These are phyloP conservation scores for Ceratocystis papillata DNA, from an alignment of 2,329 filamentous ascomycete species.

Conservation along the genomic window DNA sequence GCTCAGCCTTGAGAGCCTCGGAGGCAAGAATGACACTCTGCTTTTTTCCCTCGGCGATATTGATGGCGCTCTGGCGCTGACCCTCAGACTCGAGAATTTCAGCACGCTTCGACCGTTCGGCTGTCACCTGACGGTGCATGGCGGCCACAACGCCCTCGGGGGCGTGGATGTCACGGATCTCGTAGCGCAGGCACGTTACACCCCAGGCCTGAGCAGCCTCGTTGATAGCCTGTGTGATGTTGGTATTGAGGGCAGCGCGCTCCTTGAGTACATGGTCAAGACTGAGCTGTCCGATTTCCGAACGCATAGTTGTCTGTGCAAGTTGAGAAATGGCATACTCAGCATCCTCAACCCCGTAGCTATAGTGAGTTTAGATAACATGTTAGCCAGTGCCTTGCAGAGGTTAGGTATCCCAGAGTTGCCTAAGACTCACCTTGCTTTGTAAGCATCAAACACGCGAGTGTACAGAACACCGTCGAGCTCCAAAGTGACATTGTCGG, in stretches of 20 bases:
- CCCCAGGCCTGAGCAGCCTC: constrained; percentile 96
- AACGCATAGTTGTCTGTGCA: constrained; percentile 97
- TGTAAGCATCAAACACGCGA: constrained; percentile 93
- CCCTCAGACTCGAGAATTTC: constrained; percentile 97
- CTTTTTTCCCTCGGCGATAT: constrained; percentile 95
- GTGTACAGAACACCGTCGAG: constrained; percentile 94
- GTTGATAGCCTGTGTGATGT: constrained; percentile 98
- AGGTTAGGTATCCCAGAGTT: background rate
- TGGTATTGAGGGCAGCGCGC: constrained; percentile 87
- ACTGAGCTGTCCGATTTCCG: constrained; percentile 90
- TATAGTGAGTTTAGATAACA: constrained; percentile 32
- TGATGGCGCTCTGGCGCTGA: constrained; percentile 94
- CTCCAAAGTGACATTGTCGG: constrained; percentile 95
- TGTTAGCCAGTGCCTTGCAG: constrained; percentile 5
- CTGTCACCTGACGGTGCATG: constrained; percentile 97
- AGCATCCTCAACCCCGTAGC: constrained; percentile 95
- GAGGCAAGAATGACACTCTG: constrained; percentile 94
- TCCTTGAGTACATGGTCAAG: constrained; percentile 98
- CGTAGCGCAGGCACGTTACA: constrained; percentile 89
- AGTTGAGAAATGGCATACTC: constrained; percentile 98
- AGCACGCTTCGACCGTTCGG: constrained; percentile 91
- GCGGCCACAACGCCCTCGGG: constrained; percentile 87
- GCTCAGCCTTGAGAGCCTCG: constrained; percentile 77
- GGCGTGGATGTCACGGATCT: constrained; percentile 96
- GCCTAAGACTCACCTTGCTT: constrained; percentile 61